Evolutionary conservation across 345 rosid genomes (phyloP), one percentile per base, ranked within the genome.

Genomic region (Citrus australasica): DNA sequence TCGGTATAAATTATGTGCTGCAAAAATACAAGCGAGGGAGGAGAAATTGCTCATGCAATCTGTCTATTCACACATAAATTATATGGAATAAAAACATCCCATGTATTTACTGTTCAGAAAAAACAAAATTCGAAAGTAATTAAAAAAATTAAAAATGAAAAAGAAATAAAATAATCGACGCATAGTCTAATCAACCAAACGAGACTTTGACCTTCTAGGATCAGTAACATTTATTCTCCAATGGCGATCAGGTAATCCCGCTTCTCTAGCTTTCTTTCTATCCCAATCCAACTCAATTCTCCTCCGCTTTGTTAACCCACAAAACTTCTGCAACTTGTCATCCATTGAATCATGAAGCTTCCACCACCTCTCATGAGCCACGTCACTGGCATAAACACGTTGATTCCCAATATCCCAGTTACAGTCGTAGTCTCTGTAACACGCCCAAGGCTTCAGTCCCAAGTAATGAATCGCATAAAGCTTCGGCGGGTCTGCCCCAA

Each of bases 361-460:
- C 99, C 99, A 93, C 99, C 98, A 95, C 79, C 97, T 87, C 59
- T 21, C 65, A 42, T 93, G 97, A 0, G 99, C 98, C 7, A 88
- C 90, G 67, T 95, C 98, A 40, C 98, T 95, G 10, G 98, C 98
- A 69, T 91, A 95, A n/a, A 94, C 97, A 11, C 83, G 75, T 33
- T 89, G 92, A 22, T 84, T 84, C 1, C 75, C 81, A 6, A 88
- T 84, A 76, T 93, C 87, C 90, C 89, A 91, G 86, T 95, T 95
- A 78, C 99, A 95, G 70, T 92, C 99, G 71, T 95, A 93, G 82
- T 95, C 99, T 76, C 97, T 90, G 55, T 93, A 95, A 64, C 98
- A 95, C 66, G 81, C 85, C 98, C 99, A 94, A 2, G 99, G 98
- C 85, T 93, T 95, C 81, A 85, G 82, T 2, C 99, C 98, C 68